Evolutionary conservation across 441 rosid genomes (phyloP), one percentile per base, ranked within the genome.

Genomic region (Adansonia rubrostipa): DNA sequence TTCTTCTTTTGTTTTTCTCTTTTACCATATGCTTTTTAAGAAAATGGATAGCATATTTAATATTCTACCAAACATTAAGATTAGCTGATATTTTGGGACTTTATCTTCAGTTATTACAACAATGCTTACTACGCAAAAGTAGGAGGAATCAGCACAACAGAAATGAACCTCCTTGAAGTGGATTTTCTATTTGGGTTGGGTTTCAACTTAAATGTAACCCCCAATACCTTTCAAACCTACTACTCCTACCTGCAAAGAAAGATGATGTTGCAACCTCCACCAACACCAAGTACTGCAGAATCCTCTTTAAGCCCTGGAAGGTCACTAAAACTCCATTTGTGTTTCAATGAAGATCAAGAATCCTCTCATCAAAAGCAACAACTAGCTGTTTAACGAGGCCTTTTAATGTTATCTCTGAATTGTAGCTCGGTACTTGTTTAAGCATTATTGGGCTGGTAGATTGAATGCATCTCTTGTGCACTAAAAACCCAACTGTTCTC

Each of bases 41-140:
- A 11, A 69, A 69, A 48, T 22, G 58, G 73, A 19, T 48, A 20
- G n/a, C 24, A 22, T n/a, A 24, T 44, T 61, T 61, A n/a, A 44
- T 28, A 64, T 64, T 63, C 20, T 14, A 63, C 47, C 68, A 9
- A 40, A 42, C 51, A 9, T 17, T 63, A n/a, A n/a, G 42, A 36
- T 36, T 36, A 36, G 13, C n/a, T 50, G 56, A 74, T 71, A 0
- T 45, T 44, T 56, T 62, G 62, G 47, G 36, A 77, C 47, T 42
- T 20, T 0, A 57, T 77, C 14, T 62, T 71, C 90, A 95, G 98
- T 83, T 91, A 88, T 76, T 90, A 95, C 85, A 93, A 91, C 89
- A 95, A 95, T 77, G 97, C 97, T 2, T 95, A 89, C 83, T 95
- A 92, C 74, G 98, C 97, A 20, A 93, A 88, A 86, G 94, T 94